Conservation (phyloP, 2,329 filamentous ascomycete species). For the Colletotrichum lentis region DNA sequence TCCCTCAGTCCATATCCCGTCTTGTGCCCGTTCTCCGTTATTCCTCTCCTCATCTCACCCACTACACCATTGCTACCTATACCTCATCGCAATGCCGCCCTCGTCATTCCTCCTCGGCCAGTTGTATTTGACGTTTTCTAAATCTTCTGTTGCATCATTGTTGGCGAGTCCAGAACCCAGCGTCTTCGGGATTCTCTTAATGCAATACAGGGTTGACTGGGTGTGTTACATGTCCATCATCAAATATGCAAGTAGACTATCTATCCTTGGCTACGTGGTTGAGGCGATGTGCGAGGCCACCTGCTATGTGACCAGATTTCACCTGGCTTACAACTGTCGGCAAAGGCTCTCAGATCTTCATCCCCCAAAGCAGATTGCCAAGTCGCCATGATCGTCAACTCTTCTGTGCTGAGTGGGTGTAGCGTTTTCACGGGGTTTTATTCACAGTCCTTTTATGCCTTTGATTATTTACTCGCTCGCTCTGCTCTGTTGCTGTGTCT, state of each 20-base stretch:
- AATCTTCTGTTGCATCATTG: neutral
- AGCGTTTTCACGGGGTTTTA: neutral
- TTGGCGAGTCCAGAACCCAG: neutral
- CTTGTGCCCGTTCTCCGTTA: neutral
- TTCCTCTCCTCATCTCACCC: constrained; percentile 1
- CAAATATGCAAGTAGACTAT: neutral
- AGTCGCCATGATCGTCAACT: neutral
- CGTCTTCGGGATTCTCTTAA: neutral
- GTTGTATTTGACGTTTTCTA: neutral
- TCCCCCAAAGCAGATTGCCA: neutral
- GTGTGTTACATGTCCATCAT: neutral
- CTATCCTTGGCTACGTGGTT: neutral
- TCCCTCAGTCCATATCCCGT: neutral
- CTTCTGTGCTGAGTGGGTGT: neutral
- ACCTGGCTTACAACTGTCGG: neutral
- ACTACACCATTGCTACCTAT: neutral
- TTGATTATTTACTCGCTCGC: no score
- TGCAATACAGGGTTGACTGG: neutral
- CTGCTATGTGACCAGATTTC: neutral
- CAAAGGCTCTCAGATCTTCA: neutral
- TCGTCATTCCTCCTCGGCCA: neutral
- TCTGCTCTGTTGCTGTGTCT: neutral
- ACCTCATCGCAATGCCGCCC: neutral
- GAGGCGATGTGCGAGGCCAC: constrained; percentile 2
- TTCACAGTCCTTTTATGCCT: neutral